Evolutionary conservation across 2,329 filamentous ascomycete species (phyloP), one percentile per base, ranked within the genome.

Genomic region (Rugonectria rugulosa): DNA sequence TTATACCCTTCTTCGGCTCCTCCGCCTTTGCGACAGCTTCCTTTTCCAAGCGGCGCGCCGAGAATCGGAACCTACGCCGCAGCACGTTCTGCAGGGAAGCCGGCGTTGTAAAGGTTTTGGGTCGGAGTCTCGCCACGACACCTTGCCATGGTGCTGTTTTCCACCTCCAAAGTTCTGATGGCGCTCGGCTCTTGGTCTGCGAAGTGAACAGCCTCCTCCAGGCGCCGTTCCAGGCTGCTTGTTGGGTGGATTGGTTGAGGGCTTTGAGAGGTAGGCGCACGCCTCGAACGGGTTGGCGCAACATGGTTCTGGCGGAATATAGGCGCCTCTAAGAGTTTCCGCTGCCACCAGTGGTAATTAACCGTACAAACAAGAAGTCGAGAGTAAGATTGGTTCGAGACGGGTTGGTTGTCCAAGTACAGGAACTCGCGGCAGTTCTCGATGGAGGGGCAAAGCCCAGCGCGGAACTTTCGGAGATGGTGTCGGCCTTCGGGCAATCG

Each of bases 1-100:
- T 88, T 36, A 95, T 73, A 7, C 87, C 84, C 11, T 78, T 74
- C 9, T 61, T 70, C 56, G 34, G 66, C 55, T 9, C 60, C 8
- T 44, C 57, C 40, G 67, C 57, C 4, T 59, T 60, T 29, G 60
- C 60, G 14, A 58, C 57, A 11, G 62, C 49, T n/a, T 61, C 61
- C 29, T 66, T 63, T 41, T 59, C 67, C 51, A 69, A 64, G 50
- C 62, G 63, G 65, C 72, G 73, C 5, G 72, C 59, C 2, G 73
- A 72, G 53, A 72, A 75, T 23, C 67, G 65, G 54, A 76, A 76
- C 9, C 70, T 71, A 45, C 73, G 73, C 20, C 60, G 63, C 38
- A 69, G 47, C 6, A 53, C 52, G 23, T 63, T 64, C 34, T 63
- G 64, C 14, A 70, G 60, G 23, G 60, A 57, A 38, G 51, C 40